Conservation (phyloP, 108 stramenopile genomes). For the Schizochytrium sp. region DNA sequence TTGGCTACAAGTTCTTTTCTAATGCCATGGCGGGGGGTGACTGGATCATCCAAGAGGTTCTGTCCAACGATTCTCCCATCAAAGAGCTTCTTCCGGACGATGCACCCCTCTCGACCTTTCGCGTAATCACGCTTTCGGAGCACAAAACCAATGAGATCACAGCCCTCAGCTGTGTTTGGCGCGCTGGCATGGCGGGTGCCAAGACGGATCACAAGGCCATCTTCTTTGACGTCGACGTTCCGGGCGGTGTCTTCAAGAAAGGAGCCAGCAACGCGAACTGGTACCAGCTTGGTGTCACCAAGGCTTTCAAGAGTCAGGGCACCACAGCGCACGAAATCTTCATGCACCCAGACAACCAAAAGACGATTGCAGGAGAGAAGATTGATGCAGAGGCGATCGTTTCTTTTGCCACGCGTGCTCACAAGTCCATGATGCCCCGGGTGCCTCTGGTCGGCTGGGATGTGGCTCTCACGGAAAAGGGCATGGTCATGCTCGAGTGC, state of each 20-base stretch:
- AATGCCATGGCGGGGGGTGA: conserved; percentile 86
- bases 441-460: conserved; percentile 51
- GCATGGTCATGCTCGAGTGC: conserved; percentile 47
- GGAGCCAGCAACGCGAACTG: conserved; percentile 96
- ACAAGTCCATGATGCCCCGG: conserved; percentile 26
- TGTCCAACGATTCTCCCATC: conserved; percentile 42
- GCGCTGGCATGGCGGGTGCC: conserved; percentile 78
- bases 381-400: conserved; percentile 34
- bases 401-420: conserved; percentile 34
- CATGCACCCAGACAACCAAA: conserved; percentile 42
- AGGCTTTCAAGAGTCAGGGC: conserved; percentile 26
- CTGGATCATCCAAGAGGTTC: conserved; percentile 90
- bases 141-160: conserved; percentile 29
- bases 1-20: conserved; percentile 87
- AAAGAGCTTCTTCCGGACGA: conserved; percentile 62
- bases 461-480: conserved; percentile 48
- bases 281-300: conserved; percentile 71
- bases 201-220: conserved; percentile 88
- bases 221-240: conserved; percentile 85
- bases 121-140: conserved; percentile 82
- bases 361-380: conserved; percentile 27
- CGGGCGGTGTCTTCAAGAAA: conserved; percentile 62
- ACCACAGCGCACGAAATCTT: conserved; percentile 25
- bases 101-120: conserved; percentile 94
- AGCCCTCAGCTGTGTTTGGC: conserved; percentile 84